Evolutionary conservation across 2,329 filamentous ascomycete genomes (phyloP).

Genomic region (Cordyceps cateniannulata): DNA sequence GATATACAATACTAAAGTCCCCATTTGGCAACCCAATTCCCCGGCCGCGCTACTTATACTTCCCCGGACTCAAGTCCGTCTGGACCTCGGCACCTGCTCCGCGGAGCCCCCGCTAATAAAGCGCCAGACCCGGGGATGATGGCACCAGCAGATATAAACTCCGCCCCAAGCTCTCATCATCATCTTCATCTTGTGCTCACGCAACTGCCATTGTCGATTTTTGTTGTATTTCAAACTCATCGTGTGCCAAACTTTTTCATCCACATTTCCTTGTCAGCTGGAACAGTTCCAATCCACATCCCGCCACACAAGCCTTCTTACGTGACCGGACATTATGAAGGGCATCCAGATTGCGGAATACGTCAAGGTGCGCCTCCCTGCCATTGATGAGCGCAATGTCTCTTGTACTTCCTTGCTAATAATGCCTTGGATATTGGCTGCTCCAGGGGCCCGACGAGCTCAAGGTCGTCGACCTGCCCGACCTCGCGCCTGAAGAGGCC

Average conservation of each 20-base stretch:
- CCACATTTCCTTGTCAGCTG: not conserved
- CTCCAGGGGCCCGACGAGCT: conserved; percentile 71
- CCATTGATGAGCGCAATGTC: not conserved
- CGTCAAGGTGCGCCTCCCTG: conserved; percentile 53
- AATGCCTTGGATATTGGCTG: not conserved
- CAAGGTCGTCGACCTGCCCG: conserved; percentile 64
- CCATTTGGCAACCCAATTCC: not conserved
- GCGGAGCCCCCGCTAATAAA: not conserved
- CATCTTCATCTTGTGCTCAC: not conserved
- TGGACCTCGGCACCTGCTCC: conserved; percentile 4
- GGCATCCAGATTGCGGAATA: conserved; percentile 70
- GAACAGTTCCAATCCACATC: not conserved
- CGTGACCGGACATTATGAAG: conserved; percentile 51
- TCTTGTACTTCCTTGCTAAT: not conserved
- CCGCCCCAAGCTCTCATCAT: not conserved
- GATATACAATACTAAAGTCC: not conserved
- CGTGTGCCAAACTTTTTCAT: not conserved
- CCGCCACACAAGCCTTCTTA: not conserved
- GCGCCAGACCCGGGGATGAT: not conserved
- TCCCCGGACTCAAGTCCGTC: not conserved
- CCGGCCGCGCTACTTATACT: not conserved
- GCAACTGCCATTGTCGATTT: not conserved
- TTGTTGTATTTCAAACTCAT: not conserved
- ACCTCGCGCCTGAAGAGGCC: conserved; percentile 61
- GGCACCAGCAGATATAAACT: not conserved